Conservation (phyloP, 2,329 filamentous ascomycete species). For the Juglanconis oblonga region DNA sequence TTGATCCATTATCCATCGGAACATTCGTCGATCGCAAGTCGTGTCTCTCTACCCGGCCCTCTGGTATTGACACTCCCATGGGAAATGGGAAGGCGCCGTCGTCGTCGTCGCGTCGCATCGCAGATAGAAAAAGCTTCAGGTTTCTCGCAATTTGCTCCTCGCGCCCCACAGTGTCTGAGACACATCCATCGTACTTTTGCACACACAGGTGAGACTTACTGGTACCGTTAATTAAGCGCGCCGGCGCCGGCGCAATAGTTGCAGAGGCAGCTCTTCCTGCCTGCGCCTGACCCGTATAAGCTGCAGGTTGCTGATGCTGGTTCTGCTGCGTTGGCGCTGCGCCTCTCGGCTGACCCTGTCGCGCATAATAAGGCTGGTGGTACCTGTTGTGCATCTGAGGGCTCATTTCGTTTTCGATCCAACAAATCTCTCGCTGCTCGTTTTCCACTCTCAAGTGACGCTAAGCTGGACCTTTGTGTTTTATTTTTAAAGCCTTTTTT, state of each 20-base stretch:
- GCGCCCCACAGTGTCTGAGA: not conserved
- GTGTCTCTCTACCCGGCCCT: no score
- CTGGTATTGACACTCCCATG: no score
- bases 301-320: not conserved
- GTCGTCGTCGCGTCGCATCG: no score
- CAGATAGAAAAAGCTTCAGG: not conserved
- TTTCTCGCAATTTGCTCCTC: not conserved
- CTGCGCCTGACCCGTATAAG: not conserved
- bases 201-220: slow-evolving; percentile 7
- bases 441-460: no score
- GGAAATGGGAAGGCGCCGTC: no score
- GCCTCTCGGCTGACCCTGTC: not conserved
- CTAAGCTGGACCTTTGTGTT: no score
- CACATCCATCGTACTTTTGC: not conserved
- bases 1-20: no score
- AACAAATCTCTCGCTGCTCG: no score
- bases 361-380: not conserved
- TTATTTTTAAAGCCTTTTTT: no score
- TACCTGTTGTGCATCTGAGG: not conserved
- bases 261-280: slow-evolving; percentile 3
- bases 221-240: not conserved
- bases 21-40: no score
- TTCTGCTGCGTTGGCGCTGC: not conserved
- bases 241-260: not conserved
- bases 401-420: not conserved